Conservation (phyloP, 169 alveolate genomes). For the Plasmodium reichenowi region DNA sequence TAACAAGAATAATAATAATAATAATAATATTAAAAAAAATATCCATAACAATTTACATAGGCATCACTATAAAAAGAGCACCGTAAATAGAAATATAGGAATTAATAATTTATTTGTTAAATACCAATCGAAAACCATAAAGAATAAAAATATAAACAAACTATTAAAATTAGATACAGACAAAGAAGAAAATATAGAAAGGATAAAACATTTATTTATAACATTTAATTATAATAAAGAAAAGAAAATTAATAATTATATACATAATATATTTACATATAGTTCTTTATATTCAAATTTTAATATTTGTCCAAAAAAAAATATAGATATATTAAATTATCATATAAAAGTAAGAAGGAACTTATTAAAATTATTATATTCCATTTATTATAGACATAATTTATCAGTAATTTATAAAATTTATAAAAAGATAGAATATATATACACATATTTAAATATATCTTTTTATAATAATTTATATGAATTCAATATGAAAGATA, state of each 20-base stretch:
- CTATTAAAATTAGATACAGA: slow-evolving; percentile 17
- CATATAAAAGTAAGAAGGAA: slow-evolving; percentile 29
- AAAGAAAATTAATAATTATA: slow-evolving; percentile 56
- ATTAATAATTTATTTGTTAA: slow-evolving; percentile 33
- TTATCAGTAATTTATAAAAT: slow-evolving; percentile 47
- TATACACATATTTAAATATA: slow-evolving; percentile 43
- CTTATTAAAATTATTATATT: slow-evolving; percentile 41
- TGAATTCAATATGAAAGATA: slow-evolving; percentile 32
- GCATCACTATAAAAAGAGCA: neutral
- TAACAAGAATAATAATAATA: too few species aligned
- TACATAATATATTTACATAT: slow-evolving; percentile 42
- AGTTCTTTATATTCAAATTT: slow-evolving; percentile 53
- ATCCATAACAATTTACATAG: too few species aligned
- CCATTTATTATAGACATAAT: slow-evolving; percentile 51
- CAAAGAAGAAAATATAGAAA: slow-evolving; percentile 35
- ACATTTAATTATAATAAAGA: slow-evolving; percentile 64
- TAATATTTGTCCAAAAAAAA: slow-evolving; percentile 35
- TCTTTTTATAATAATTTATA: slow-evolving; percentile 32
- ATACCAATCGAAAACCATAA: slow-evolving; percentile 12
- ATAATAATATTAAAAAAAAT: too few species aligned
- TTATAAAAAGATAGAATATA: slow-evolving; percentile 60
- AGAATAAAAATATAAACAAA: slow-evolving; percentile 23
- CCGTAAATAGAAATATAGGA: neutral
- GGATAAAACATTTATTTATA: slow-evolving; percentile 45
- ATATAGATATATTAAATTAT: slow-evolving; percentile 23